Evolutionary conservation across 1,284 basidiomycete genomes (phyloP).

Genomic region (Cryptococcus floricola): DNA sequence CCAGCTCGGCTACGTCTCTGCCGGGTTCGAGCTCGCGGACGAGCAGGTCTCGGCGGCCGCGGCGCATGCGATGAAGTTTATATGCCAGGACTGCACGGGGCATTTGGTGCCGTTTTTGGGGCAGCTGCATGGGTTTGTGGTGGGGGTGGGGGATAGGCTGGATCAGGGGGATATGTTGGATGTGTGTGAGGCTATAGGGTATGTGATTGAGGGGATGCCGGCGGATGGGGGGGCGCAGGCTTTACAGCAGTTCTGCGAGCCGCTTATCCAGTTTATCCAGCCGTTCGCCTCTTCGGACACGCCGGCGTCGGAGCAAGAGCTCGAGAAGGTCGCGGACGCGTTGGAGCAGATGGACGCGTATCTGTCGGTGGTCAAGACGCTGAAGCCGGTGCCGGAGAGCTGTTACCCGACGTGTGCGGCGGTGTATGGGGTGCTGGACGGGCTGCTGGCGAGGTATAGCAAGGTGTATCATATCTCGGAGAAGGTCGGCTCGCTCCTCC

Average conservation of each 20-base stretch:
- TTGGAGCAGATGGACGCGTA: slow-evolving; percentile 87
- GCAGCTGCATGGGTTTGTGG: slow-evolving; percentile 84
- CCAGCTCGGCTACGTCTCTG: slow-evolving; percentile 85
- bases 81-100: slow-evolving; percentile 95
- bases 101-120: slow-evolving; percentile 89
- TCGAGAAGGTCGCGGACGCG: slow-evolving; percentile 70
- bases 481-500: slow-evolving; percentile 77
- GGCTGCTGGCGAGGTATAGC: slow-evolving; percentile 75
- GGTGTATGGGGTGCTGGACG: slow-evolving; percentile 79
- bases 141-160: slow-evolving; percentile 69
- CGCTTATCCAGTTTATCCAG: slow-evolving; percentile 53
- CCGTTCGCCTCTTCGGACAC: slow-evolving; percentile 45
- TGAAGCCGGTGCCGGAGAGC: slow-evolving; percentile 71
- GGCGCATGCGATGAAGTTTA: slow-evolving; percentile 90
- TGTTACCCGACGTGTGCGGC: slow-evolving; percentile 76
- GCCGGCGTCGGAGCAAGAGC: slow-evolving; percentile 53
- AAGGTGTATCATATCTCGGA: slow-evolving; percentile 75
- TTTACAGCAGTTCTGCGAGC: slow-evolving; percentile 72
- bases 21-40: slow-evolving; percentile 74
- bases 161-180: slow-evolving; percentile 82
- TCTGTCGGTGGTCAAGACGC: slow-evolving; percentile 71
- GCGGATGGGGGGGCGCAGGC: slow-evolving; percentile 74
- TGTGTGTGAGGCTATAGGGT: slow-evolving; percentile 91
- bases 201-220: slow-evolving; percentile 90
- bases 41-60: slow-evolving; percentile 92